Evolutionary conservation across 176 grass and related monocot genomes (phyloP), one percentile per base, ranked within the genome.

Genomic region (Secale cereale): DNA sequence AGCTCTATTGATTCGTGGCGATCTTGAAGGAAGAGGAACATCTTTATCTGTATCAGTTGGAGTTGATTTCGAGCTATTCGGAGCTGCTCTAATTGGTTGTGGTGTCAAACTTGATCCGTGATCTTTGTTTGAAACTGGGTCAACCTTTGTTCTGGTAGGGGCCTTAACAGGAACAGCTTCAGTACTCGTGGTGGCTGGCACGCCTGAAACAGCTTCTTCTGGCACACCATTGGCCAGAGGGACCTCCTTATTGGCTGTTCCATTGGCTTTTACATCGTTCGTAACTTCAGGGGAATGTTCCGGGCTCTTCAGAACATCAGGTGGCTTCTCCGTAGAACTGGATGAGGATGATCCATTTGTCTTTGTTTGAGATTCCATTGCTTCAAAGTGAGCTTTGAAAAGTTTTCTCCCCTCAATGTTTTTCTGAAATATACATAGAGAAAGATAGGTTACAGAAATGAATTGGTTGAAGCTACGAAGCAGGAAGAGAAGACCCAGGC

Each of bases 361-460:
- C 35, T 84, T 85, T 63, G 82, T 62, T 80, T 91, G 81, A 32
- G 65, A 50, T 22, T 86, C 89, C 85, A 79, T 87, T 62, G 70
- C 85, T 91, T 91, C 81, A 70, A 91, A 77, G 84, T 91, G 85
- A 70, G 85, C 85, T 91, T 91, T 84, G 70, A 91, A 65, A 85
- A 91, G 89, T 84, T 91, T 91, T 63, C 79, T 78, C 39, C 85
- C 89, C 81, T 91, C 85, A 19, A 91, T 91, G 20, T 90, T 83
- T 33, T 87, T 87, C 89, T 90, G 89, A 62, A 80, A 84, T 26
- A 76, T 48, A 35, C 20, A 82, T 11, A 52, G 78, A 81, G 7
- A 68, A 70, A 76, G 70, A 81, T 40, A 77, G 20, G 67, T 83
- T 78, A 90, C 74, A 73, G 19, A 84, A 80, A 86, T 41, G 43